A percentile compares a stretch with the other conserved stretches of the same genome.
Evolutionary conservation across 1,284 basidiomycete species (phyloP).

Genomic region (Volvariella surrecta): DNA sequence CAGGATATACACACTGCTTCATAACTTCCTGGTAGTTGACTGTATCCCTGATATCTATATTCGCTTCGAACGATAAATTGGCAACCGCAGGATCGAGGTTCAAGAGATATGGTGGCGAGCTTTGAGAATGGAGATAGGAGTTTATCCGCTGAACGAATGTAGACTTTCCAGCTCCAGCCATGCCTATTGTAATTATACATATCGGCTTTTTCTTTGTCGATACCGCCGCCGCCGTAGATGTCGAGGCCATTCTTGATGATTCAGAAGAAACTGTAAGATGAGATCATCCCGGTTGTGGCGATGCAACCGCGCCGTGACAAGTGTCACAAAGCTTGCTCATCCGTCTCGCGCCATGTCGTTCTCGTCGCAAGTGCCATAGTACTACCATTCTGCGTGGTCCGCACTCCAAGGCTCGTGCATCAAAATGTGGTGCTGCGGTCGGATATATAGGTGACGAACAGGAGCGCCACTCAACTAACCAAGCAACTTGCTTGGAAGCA

Average conservation of each 20-base stretch:
- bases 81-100: conserved; percentile 97
- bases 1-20: conserved; percentile 84
- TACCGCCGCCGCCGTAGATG: conserved; percentile 10
- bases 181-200: conserved; percentile 85
- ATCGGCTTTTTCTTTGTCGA: conserved; percentile 47
- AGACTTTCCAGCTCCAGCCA: conserved; percentile 95
- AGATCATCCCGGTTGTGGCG: not conserved
- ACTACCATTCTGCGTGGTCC: too few relatives aligned
- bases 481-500: too few relatives aligned
- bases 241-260: conserved; percentile 11
- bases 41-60: conserved; percentile 98
- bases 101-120: conserved; percentile 83
- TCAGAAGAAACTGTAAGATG: not conserved
- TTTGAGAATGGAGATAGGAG: conserved; percentile 67
- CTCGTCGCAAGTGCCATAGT: too few relatives aligned
- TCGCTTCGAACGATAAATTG: conserved; percentile 86
- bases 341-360: too few relatives aligned
- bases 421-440: too few relatives aligned
- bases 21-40: conserved; percentile 98
- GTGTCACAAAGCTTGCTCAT: too few relatives aligned
- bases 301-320: not conserved
- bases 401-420: too few relatives aligned
- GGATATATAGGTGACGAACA: too few relatives aligned
- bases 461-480: too few relatives aligned
- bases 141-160: conserved; percentile 94